Percentiles rank a stretch among this genome's conserved stretches.
These are phyloP conservation scores for Termitomyces sp. DNA, from an alignment of 1,284 basidiomycete species.

Conservation along the genomic window DNA sequence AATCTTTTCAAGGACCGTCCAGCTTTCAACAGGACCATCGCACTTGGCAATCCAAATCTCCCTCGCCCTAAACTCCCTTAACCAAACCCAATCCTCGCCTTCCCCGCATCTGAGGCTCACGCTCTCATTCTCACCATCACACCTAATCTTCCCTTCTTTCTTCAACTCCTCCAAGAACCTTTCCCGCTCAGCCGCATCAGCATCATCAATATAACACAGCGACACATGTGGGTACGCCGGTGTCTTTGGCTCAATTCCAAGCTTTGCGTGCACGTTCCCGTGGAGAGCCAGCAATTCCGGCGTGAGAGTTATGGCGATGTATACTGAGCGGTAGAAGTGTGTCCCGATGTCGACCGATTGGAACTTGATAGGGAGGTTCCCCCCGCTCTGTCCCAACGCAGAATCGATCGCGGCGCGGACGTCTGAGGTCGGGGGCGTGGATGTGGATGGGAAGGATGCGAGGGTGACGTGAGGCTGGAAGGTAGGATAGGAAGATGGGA, in stretches of 20 bases:
- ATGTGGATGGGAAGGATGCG: conserved; percentile 38
- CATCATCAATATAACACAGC: conserved; percentile 61
- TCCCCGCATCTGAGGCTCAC: conserved; percentile 29
- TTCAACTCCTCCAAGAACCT: conserved; percentile 33
- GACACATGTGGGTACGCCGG: conserved; percentile 67
- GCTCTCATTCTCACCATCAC: conserved; percentile 17
- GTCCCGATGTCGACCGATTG: conserved; percentile 47
- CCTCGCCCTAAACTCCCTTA: conserved; percentile 41
- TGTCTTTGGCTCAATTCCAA: conserved; percentile 40
- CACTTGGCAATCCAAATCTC: conserved; percentile 64
- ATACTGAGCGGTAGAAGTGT: conserved; percentile 69
- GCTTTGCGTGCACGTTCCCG: conserved; percentile 34
- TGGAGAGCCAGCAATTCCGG: conserved; percentile 46
- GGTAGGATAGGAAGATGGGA: conserved; percentile 43
- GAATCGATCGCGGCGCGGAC: conserved; percentile 39
- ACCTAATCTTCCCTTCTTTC: conserved; percentile 28
- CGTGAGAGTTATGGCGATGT: conserved; percentile 43
- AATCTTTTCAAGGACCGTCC: conserved; percentile 49
- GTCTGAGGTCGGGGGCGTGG: conserved; percentile 21
- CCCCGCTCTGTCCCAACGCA: conserved; percentile 17
- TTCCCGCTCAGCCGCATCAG: conserved; percentile 41
- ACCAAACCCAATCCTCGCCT: conserved; percentile 23
- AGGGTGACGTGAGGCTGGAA: conserved; percentile 72
- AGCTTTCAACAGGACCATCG: conserved; percentile 56
- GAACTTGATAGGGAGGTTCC: conserved; percentile 40